Conservation (phyloP, 345 rosid genomes). For the Excoecaria agallocha region DNA sequence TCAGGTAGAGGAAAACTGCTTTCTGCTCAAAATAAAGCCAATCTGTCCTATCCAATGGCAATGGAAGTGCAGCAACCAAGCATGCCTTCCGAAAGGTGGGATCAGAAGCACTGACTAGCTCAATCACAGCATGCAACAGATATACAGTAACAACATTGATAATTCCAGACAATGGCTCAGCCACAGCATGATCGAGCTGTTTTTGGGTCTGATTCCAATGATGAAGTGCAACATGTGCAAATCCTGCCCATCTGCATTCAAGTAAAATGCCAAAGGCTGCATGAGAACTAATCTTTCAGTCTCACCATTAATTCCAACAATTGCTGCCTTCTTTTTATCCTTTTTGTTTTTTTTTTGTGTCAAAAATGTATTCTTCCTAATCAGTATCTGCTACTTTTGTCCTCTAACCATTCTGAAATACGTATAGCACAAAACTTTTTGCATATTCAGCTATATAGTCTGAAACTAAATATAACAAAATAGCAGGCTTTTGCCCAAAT, state of each 20-base stretch:
- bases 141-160: constrained; percentile 27
- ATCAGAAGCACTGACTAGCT: constrained; percentile 36
- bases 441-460: too few species aligned
- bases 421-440: too few species aligned
- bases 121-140: constrained; percentile 44
- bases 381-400: too few species aligned
- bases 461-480: too few species aligned
- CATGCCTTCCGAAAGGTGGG: constrained; percentile 52
- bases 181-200: background rate
- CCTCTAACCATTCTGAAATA: too few species aligned
- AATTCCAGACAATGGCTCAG: constrained; percentile 26
- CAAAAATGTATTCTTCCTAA: too few species aligned
- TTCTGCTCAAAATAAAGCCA: constrained; percentile 44
- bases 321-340: too few species aligned
- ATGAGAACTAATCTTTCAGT: constrained; percentile 4
- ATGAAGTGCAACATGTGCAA: constrained; percentile 44
- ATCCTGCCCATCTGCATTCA: constrained; percentile 60
- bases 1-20: constrained; percentile 30
- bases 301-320: background rate
- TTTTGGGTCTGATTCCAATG: constrained; percentile 36
- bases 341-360: too few species aligned
- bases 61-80: constrained; percentile 38
- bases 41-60: constrained; percentile 16
- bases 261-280: background rate
- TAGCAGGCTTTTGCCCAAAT: too few species aligned